Evolutionary conservation across 768 basidiomycete genomes (phyloP), one percentile per base, ranked within the genome.

Genomic region (Russula lepida): DNA sequence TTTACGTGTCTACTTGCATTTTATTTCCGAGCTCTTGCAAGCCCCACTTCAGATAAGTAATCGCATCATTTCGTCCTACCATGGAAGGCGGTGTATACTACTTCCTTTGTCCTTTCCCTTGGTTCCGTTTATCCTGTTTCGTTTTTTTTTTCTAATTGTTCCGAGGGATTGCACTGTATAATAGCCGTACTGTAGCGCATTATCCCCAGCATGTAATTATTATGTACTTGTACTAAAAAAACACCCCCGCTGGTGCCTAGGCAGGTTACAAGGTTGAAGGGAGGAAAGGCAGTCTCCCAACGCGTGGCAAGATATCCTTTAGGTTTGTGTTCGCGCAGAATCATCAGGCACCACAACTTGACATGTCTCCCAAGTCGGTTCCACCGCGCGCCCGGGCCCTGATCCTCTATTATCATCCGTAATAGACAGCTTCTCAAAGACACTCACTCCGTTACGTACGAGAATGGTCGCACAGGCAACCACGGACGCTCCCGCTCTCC

Each of bases 401-500:
- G 43, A 57, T 19, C 27, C 43, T 57, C 55, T 51, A 46, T 84
- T 84, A 35, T 60, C 30, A 39, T 30, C 56, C 35, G 37, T 2
- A 41, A 64, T 25, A 5, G 62, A 55, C 19, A 71, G 32, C 37
- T 64, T 66, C 30, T 72, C 69, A 61, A 81, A 79, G 3, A 73
- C 74, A 9, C 55, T 60, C n/a, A 77, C 69, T 0, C 80, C 79
- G 15, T 73, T 68, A 30, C 67, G 56, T 13, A 78, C 79, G 28
- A 84, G 67, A 30, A 77, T 71, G 2, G 82, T 84, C 21, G 84
- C 83, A 65, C 79, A 78, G 15, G 82, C 92, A 6, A 94, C 84
- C 1, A 84, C 82, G 51, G 75, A 72, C 9, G 92, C 92, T 3
- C 92, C 91, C 11, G 83, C 89, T 49, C 75, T 75, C n/a, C 75